Conservation (phyloP, 176 grass and related monocot genomes). For the Typha latifolia region DNA sequence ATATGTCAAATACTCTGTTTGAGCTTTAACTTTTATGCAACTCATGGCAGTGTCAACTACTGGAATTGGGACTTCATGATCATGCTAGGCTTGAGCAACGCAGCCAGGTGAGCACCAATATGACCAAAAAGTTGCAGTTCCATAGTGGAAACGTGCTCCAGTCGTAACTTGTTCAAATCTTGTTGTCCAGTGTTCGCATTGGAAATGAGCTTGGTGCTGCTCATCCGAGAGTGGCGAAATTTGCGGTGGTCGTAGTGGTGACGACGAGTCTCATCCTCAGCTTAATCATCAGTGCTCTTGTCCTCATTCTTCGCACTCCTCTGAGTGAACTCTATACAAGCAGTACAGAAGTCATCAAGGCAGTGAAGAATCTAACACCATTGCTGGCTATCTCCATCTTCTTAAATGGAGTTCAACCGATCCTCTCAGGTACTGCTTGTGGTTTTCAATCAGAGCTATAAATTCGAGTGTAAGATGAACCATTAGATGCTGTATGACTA, state of each 20-base stretch:
- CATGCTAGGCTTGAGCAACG: slow-evolving; percentile 76
- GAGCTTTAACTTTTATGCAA: too few relatives aligned
- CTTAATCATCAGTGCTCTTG: slow-evolving; percentile 38
- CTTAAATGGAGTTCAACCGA: slow-evolving; percentile 84
- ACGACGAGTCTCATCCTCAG: slow-evolving; percentile 47
- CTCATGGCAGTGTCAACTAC: slow-evolving; percentile 53
- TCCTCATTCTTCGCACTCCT: slow-evolving; percentile 47
- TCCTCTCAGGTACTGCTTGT: slow-evolving; percentile 49
- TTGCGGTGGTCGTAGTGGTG: slow-evolving; percentile 53
- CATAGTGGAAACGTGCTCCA: too few relatives aligned
- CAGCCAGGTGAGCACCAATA: slow-evolving; percentile 40
- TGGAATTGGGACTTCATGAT: slow-evolving; percentile 88
- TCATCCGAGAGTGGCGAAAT: slow-evolving; percentile 52
- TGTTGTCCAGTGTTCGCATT: slow-evolving; percentile 41
- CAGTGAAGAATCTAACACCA: slow-evolving; percentile 38
- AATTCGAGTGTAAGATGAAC: background rate
- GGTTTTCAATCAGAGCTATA: background rate
- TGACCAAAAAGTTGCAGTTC: too few relatives aligned
- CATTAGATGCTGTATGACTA: background rate
- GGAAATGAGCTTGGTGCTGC: slow-evolving; percentile 72
- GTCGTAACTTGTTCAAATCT: background rate
- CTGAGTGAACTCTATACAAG: slow-evolving; percentile 65
- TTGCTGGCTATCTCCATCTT: slow-evolving; percentile 75
- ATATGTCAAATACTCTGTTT: background rate
- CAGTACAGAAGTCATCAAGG: slow-evolving; percentile 34